Conservation (phyloP, 1,284 basidiomycete genomes). For the Cryptococcus wingfieldii region DNA sequence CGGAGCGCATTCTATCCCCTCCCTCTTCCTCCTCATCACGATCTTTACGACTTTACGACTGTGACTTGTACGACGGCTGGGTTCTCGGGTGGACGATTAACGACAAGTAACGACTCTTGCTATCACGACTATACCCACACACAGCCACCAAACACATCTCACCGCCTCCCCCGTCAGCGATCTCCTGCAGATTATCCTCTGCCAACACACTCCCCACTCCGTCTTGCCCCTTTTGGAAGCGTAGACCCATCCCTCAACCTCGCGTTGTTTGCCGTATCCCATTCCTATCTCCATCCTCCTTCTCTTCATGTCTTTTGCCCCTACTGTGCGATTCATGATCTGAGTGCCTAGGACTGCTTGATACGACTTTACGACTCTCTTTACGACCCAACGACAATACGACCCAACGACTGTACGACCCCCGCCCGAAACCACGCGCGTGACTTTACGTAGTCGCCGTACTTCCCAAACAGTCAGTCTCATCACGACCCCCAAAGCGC, state of each 20-base stretch:
- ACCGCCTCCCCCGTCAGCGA: background rate
- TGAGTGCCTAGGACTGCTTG: background rate
- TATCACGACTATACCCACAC: background rate
- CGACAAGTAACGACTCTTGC: background rate
- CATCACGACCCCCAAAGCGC: background rate
- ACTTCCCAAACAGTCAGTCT: background rate
- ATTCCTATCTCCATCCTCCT: background rate
- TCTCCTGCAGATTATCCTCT: background rate
- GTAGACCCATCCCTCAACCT: slow-evolving; percentile 24
- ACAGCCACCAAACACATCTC: background rate
- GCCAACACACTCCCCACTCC: background rate
- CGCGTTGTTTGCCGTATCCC: background rate
- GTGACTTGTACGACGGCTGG: background rate
- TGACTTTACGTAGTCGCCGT: background rate
- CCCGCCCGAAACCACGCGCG: background rate
- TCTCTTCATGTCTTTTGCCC: background rate
- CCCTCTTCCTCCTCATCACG: background rate
- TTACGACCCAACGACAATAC: slow-evolving; percentile 1
- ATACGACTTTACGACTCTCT: slow-evolving; percentile 4
- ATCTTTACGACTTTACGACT: background rate
- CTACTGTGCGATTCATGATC: slow-evolving; percentile 1
- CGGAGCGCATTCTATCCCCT: background rate
- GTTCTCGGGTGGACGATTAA: slow-evolving; percentile 1
- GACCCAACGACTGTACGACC: background rate
- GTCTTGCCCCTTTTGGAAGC: background rate